These are phyloP conservation scores for Fraxinus quadrangulata DNA, from an alignment of 257 asterid species.

Conservation along the genomic window DNA sequence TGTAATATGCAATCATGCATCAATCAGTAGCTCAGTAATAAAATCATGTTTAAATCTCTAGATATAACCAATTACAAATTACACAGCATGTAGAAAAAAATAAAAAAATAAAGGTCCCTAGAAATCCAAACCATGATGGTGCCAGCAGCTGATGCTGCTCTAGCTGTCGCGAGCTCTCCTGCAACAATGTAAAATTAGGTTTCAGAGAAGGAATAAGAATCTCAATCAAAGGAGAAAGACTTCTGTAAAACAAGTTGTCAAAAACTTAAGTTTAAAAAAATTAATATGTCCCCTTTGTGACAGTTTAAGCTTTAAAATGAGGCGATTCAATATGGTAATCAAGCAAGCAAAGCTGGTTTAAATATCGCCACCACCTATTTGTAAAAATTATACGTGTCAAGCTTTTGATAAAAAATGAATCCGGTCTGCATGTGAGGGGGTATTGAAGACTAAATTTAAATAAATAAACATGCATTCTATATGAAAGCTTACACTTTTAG, in stretches of 20 bases:
- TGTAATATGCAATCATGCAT: conserved; percentile 32
- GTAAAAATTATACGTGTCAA: too few relatives aligned
- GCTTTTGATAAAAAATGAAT: too few relatives aligned
- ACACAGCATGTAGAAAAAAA: not conserved
- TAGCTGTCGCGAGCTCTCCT: conserved; percentile 88
- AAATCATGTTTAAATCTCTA: not conserved
- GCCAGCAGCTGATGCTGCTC: conserved; percentile 77
- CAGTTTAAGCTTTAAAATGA: too few relatives aligned
- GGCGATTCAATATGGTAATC: too few relatives aligned
- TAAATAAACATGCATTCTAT: too few relatives aligned
- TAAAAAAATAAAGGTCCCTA: not conserved
- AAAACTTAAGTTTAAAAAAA: too few relatives aligned
- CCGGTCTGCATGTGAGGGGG: too few relatives aligned
- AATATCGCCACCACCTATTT: too few relatives aligned
- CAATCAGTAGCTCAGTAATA: conserved; percentile 14
- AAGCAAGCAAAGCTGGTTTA: too few relatives aligned
- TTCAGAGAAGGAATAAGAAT: conserved; percentile 17
- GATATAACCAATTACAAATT: conserved; percentile 5
- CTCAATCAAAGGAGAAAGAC: not conserved
- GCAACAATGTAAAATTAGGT: conserved; percentile 29
- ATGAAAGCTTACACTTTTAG: too few relatives aligned
- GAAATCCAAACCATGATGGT: conserved; percentile 68
- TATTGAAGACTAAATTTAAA: too few relatives aligned
- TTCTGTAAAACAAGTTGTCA: not conserved
- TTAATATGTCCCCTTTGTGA: too few relatives aligned